A percentile compares a stretch with the other conserved stretches of the same genome.
Conservation (phyloP, 306 rosid species). For the Prosopis cineraria region DNA sequence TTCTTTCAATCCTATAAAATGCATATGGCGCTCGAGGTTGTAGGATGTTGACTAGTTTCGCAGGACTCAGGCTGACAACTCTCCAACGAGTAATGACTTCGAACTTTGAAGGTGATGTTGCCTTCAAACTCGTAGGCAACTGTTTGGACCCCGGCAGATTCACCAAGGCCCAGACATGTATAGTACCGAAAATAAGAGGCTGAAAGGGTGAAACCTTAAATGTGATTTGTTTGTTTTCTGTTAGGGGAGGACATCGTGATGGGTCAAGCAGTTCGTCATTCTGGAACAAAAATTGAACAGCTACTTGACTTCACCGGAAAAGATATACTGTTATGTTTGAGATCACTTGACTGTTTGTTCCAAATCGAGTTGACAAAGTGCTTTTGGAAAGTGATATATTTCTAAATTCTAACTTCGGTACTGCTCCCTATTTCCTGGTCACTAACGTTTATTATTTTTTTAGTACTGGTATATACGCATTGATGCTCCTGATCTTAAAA, state of each 20-base stretch:
- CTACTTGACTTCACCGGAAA: neutral
- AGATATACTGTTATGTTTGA: neutral
- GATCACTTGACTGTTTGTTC: neutral
- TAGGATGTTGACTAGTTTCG: constrained; percentile 20
- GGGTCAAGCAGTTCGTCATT: neutral
- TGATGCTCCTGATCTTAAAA: no score
- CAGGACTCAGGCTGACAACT: neutral
- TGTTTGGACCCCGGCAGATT: neutral
- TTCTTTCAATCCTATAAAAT: constrained; percentile 62
- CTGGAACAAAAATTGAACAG: constrained; percentile 21
- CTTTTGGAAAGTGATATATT: neutral
- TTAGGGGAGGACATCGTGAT: neutral
- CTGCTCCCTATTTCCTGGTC: constrained; percentile 4
- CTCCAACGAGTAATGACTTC: neutral
- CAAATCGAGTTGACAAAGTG: neutral
- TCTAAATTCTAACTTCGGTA: neutral
- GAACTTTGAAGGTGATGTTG: neutral
- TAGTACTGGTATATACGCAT: no score
- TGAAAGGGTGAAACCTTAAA: neutral
- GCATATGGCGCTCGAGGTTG: constrained; percentile 64
- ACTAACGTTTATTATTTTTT: no score
- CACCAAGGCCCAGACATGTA: neutral
- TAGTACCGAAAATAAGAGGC: neutral
- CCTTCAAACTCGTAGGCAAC: neutral
- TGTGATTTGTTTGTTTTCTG: neutral